These are phyloP conservation scores for Yamadazyma phyllophila DNA, from an alignment of 805 yeast species.

Conservation along the genomic window DNA sequence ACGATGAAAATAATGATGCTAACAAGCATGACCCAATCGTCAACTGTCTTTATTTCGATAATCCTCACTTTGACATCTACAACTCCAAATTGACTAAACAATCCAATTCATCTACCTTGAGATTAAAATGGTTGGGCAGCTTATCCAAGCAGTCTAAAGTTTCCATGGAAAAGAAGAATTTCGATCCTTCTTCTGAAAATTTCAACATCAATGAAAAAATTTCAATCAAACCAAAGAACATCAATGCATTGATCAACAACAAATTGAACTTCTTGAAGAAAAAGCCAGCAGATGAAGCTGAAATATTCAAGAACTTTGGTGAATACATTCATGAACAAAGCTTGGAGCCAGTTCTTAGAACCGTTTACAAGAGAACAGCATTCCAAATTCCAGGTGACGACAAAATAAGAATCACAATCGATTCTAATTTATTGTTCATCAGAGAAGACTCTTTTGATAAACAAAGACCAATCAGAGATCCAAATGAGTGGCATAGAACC, in stretches of 20 bases:
- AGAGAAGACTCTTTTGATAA: conserved; percentile 88
- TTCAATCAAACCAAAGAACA: conserved; percentile 74
- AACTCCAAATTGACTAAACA: conserved; percentile 76
- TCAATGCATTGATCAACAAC: conserved; percentile 68
- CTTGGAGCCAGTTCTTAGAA: conserved; percentile 82
- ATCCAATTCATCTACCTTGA: conserved; percentile 67
- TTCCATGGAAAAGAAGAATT: conserved; percentile 74
- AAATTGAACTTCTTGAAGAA: conserved; percentile 47
- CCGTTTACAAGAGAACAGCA: conserved; percentile 88
- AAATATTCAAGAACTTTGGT: conserved; percentile 50
- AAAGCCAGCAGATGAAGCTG: conserved; percentile 50
- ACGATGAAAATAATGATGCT: conserved; percentile 28
- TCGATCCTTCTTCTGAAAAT: conserved; percentile 52
- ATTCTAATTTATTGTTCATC: conserved; percentile 80
- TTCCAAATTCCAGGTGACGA: conserved; percentile 98
- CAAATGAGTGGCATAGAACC: conserved; percentile 84
- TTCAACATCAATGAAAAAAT: conserved; percentile 63
- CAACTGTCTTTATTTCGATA: conserved; percentile 86
- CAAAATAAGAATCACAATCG: conserved; percentile 84
- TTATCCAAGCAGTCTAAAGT: conserved; percentile 75
- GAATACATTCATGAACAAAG: conserved; percentile 60
- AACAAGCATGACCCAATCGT: conserved; percentile 59
- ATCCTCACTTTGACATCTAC: conserved; percentile 76
- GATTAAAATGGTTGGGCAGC: conserved; percentile 90
- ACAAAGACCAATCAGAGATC: conserved; percentile 86